Base-by-base conservation (phyloP, 352 stramenopile genomes). In the Phytophthora hibernalis region DNA sequence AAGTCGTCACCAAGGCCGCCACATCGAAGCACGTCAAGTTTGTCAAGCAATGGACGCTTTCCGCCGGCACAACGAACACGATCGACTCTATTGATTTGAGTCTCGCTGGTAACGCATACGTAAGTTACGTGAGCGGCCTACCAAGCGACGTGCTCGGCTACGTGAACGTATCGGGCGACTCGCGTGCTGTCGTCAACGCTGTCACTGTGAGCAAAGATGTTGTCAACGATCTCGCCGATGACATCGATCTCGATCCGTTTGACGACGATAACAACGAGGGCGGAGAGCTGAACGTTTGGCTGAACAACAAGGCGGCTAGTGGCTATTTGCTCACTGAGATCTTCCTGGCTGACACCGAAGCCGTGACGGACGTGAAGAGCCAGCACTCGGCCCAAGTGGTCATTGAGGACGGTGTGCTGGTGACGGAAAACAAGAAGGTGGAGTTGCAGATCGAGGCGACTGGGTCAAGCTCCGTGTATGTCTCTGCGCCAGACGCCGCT, bases 281-380 rank as follows among this genome's bases (percentile, higher is more conserved):
- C n/a, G 54, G 37, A 47, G 62, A 65, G 42, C 61, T 76, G 37
- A 57, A 60, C 42, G 56, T 72, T 7, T 61, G 49, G 38, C 44
- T 71, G 2, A 40, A 55, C 37, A 56, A 47, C 42, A 59, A 22
- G 18, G 44, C 60, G 6, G 16, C 47, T 1, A 64, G 48, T 13
- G 64, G 64, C 10, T 67, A 72, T 18, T 33, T 75, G 40, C 51
- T 75, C 21, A 75, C 67, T 10, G 61, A 75, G 44, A 71, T 75
- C 61, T 70, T 75, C 45, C 35, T 75, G 24, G 54, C 67, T 16
- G 20, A 30, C 13, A 28, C 52, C n/a, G 31, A 67, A 2, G 20
- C 51, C 21, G 64, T 76, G 30, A 61, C 20, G 16, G 45, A 76
- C 10, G 16, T 76, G 22, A 64, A 76, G 33, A 72, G 42, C 16